Conservation (phyloP, 169 alveolate species). For the Hammondia hammondi region DNA sequence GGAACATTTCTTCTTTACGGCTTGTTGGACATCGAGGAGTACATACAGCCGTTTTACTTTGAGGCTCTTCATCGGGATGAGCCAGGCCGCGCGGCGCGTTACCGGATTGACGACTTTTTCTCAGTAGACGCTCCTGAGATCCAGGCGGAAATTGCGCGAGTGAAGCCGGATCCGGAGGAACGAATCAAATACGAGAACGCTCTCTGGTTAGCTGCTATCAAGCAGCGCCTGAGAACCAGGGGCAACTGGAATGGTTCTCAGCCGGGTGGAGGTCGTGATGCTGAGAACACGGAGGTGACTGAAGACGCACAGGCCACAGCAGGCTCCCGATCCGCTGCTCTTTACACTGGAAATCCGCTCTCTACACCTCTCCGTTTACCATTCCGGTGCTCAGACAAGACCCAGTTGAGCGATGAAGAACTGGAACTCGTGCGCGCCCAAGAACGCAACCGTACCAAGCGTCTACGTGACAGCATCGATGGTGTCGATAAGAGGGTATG, state of each 20-base stretch:
- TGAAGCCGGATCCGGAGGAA: not conserved
- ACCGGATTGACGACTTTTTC: not conserved
- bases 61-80: slow-evolving; percentile 4
- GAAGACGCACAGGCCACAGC: not conserved
- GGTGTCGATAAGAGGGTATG: not conserved
- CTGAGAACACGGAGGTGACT: not conserved
- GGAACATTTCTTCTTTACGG: not conserved
- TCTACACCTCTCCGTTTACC: not conserved
- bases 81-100: not conserved
- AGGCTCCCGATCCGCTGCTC: not conserved
- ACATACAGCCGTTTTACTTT: not conserved
- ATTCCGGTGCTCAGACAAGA: not conserved
- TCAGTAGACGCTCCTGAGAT: not conserved
- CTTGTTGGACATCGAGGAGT: not conserved
- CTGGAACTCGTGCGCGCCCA: not conserved
- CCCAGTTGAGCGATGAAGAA: not conserved
- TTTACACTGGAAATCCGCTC: not conserved
- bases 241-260: not conserved
- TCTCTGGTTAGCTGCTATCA: not conserved
- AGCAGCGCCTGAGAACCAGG: slow-evolving; percentile 12
- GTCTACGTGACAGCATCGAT: not conserved
- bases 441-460: not conserved
- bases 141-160: not conserved
- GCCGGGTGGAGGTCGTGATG: not conserved
- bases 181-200: not conserved